Conservation (phyloP, 768 basidiomycete genomes). For the Cytidiella melzeri region DNA sequence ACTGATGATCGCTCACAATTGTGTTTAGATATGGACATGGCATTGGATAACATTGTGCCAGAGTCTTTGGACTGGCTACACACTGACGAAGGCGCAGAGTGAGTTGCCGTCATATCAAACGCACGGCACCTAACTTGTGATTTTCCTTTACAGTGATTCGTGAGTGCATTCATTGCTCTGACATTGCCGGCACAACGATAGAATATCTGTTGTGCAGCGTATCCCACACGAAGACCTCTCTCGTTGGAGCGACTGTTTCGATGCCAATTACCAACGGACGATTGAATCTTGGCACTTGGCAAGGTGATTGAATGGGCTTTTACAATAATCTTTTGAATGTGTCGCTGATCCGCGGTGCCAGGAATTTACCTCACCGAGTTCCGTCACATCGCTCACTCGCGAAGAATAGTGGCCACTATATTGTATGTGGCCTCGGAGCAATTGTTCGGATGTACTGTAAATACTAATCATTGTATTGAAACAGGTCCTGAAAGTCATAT, state of each 20-base stretch:
- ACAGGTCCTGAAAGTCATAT: neutral
- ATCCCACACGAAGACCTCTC: constrained; percentile 85
- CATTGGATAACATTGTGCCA: constrained; percentile 82
- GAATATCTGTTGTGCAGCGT: constrained; percentile 45
- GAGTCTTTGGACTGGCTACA: constrained; percentile 79
- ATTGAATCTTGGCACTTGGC: constrained; percentile 88
- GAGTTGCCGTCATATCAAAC: constrained; percentile 22
- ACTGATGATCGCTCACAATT: constrained; percentile 26
- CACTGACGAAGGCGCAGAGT: constrained; percentile 92
- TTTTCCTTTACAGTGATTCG: constrained; percentile 57
- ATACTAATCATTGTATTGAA: neutral
- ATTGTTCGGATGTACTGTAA: neutral
- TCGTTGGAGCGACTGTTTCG: constrained; percentile 78
- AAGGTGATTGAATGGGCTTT: constrained; percentile 42
- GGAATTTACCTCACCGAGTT: constrained; percentile 91
- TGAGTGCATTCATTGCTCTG: constrained; percentile 29
- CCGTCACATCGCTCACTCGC: constrained; percentile 56
- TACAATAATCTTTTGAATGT: neutral
- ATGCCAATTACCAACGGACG: constrained; percentile 77
- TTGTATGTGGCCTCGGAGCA: no score
- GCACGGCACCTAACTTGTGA: neutral
- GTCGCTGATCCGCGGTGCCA: constrained; percentile 11
- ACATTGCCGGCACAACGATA: no score
- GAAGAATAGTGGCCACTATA: constrained; percentile 76
- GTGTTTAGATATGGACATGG: constrained; percentile 96